These are phyloP conservation scores for Vigna reflexopilosa DNA, from an alignment of 306 rosid species.

Conservation along the genomic window DNA sequence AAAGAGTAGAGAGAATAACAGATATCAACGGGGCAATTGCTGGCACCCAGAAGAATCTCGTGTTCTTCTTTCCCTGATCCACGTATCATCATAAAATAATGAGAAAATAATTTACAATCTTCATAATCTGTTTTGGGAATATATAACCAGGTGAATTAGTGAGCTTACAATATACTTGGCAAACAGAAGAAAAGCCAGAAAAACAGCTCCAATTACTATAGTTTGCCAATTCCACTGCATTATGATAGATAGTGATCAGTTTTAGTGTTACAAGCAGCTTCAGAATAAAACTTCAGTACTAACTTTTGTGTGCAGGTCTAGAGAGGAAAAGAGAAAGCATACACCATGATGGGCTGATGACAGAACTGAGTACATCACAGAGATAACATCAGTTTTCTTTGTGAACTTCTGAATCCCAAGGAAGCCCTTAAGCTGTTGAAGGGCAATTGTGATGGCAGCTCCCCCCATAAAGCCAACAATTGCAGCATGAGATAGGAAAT, in stretches of 20 bases:
- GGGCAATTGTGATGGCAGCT: slow-evolving; percentile 95
- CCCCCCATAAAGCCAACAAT: slow-evolving; percentile 98
- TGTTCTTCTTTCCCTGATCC: slow-evolving; percentile 86
- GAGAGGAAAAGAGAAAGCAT: slow-evolving; percentile 46
- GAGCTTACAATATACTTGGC: slow-evolving; percentile 75
- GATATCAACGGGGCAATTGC: slow-evolving; percentile 94
- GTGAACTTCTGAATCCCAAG: slow-evolving; percentile 85
- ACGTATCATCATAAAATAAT: slow-evolving; percentile 38
- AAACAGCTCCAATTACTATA: slow-evolving; percentile 70
- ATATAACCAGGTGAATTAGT: slow-evolving; percentile 28
- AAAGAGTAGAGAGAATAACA: slow-evolving; percentile 77
- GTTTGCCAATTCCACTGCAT: slow-evolving; percentile 99
- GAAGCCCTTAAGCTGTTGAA: slow-evolving; percentile 96
- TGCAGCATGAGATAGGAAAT: slow-evolving; percentile 97
- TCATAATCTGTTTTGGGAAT: slow-evolving; percentile 15
- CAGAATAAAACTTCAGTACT: not conserved
- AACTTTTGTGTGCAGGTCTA: not conserved
- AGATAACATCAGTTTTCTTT: slow-evolving; percentile 76
- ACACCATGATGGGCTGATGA: slow-evolving; percentile 84
- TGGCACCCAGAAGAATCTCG: slow-evolving; percentile 85
- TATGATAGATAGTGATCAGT: slow-evolving; percentile 41
- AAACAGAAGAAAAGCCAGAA: slow-evolving; percentile 66
- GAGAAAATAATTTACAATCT: slow-evolving; percentile 38
- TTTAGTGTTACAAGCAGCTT: slow-evolving; percentile 10
- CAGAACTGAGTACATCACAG: slow-evolving; percentile 77